Evolutionary conservation across 176 grass and related monocot species (phyloP), one percentile per base, ranked within the genome.

Genomic region (Coix lacrymajobi): DNA sequence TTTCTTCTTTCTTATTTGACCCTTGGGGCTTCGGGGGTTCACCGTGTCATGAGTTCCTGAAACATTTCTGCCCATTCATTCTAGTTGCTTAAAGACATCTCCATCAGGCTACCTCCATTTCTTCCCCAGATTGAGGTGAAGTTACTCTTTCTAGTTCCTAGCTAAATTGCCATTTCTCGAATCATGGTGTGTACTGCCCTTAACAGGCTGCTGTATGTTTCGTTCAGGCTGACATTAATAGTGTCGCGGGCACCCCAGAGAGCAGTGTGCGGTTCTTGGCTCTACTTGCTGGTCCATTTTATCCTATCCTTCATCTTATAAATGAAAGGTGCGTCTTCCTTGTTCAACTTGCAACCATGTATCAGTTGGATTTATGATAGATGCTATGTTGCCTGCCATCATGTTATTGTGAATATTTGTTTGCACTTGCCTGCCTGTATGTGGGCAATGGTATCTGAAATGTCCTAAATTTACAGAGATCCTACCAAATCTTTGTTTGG

Each of bases 241-340:
- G 79, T 58, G n/a, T 93, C 14, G 16, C 68, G 37, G 95, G 94
- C 68, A 81, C 83, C 64, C 89, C 89, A 41, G 92, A 98, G 66
- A 89, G 58, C 79, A 94, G 79, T 37, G 81, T 93, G 48, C 86
- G 66, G 1, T 94, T 98, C 84, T 85, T 98, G 74, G 92, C 90
- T 73, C 86, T 94, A 82, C 92, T 98, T 83, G 92, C 90, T 85
- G 95, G 95, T 11, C 95, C 95, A 82, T 94, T 98, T 79, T 98
- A 91, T 81, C 92, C 95, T 4, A 89, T 98, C 74, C 90, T 98
- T 37, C 86, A 75, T 69, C 92, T 98, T 88, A 81, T 91, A 87
- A 93, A 87, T 64, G 90, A 98, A 88, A 98, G 95, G 95, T 98
- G 25, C 13, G 62, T 3, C 5, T 78, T 82, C 17, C 32, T 72